phyloP scores from a whole-genome alignment of 345 rosid species.

The Pugionium cornutum region DNA sequence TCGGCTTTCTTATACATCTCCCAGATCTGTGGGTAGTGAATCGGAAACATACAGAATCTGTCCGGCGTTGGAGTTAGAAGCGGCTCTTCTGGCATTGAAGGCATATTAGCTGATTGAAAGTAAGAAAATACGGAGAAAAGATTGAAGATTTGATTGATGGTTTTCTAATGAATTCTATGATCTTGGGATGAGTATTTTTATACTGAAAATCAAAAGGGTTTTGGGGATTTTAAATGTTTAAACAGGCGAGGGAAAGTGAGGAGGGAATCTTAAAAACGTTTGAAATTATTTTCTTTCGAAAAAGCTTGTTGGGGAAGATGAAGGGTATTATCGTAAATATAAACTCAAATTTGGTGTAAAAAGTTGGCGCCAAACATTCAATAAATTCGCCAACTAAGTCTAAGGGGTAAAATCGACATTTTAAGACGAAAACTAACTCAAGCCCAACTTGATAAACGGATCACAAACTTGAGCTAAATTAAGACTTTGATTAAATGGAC shows the following conservation, averaged over 20 bases:
- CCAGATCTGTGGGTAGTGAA: constrained; percentile 88
- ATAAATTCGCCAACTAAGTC: neutral
- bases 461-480: too few relatives aligned
- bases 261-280: constrained; percentile 37
- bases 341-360: neutral
- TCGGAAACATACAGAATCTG: constrained; percentile 95
- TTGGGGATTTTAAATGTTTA: constrained; percentile 26
- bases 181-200: neutral
- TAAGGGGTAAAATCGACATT: constrained; percentile 7
- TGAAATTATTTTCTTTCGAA: constrained; percentile 13
- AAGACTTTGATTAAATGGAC: too few relatives aligned
- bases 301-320: constrained; percentile 44
- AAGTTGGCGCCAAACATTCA: constrained; percentile 27
- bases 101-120: constrained; percentile 44
- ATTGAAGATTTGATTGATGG: constrained; percentile 7
- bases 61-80: constrained; percentile 70
- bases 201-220: constrained; percentile 28
- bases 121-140: neutral
- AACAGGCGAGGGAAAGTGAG: constrained; percentile 20
- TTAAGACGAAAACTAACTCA: too few relatives aligned
- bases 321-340: constrained; percentile 29
- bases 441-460: neutral
- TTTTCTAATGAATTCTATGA: neutral
- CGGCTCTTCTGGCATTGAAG: constrained; percentile 83
- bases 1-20: constrained; percentile 98